Evolutionary conservation across 352 stramenopile genomes (phyloP).

Genomic region (Globisporangium emineosum): DNA sequence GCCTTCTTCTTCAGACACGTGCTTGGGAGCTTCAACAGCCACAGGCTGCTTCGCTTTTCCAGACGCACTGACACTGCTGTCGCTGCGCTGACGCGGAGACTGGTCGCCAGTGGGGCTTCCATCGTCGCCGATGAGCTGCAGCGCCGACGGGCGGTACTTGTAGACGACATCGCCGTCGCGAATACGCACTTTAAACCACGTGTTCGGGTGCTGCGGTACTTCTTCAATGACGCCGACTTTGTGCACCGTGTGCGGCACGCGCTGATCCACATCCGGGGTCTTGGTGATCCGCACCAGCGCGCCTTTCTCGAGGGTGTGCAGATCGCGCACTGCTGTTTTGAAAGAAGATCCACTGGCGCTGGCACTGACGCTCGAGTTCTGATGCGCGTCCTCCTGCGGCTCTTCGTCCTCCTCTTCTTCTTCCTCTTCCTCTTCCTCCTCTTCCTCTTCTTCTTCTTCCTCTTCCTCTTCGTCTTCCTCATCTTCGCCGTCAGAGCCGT

Average conservation of each 20-base stretch:
- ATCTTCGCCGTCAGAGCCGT: constrained; percentile 30
- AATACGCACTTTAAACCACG: constrained; percentile 85
- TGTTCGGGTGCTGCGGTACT: constrained; percentile 79
- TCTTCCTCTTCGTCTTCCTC: constrained; percentile 55
- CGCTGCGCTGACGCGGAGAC: constrained; percentile 3
- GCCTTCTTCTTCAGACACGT: constrained; percentile 24
- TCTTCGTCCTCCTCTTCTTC: constrained; percentile 41
- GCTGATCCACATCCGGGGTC: constrained; percentile 79
- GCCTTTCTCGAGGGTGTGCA: constrained; percentile 53
- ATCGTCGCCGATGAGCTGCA: constrained; percentile 41
- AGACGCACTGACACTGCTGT: neutral
- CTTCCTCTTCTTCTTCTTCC: constrained; percentile 49
- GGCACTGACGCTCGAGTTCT: neutral
- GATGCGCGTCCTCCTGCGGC: constrained; percentile 19
- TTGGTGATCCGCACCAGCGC: constrained; percentile 67
- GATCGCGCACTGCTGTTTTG: constrained; percentile 24
- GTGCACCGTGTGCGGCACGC: constrained; percentile 72
- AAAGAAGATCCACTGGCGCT: neutral
- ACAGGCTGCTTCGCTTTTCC: neutral
- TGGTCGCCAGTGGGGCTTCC: neutral
- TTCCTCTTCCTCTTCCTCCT: constrained; percentile 39
- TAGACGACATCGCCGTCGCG: constrained; percentile 83
- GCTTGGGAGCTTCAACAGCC: constrained; percentile 20
- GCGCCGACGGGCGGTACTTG: constrained; percentile 80
- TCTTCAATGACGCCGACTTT: constrained; percentile 84